Percentiles rank a stretch among this genome's conserved stretches.
Conservation (phyloP, 371 early-diverging fungal species). For the Syncephalastrum monosporum region DNA sequence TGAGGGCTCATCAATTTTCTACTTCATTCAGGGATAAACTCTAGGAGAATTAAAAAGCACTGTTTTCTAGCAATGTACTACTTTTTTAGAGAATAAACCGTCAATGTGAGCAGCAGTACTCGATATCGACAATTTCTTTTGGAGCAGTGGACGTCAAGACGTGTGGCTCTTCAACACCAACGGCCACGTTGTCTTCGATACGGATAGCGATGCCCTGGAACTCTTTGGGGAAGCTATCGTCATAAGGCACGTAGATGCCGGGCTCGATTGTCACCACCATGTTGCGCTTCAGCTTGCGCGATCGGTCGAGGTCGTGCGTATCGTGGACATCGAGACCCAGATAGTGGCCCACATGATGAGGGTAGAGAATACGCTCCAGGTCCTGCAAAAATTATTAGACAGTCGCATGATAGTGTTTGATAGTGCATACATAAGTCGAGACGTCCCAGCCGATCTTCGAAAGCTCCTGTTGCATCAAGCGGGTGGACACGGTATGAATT, state of each 20-base stretch:
- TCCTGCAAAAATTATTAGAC: constrained; percentile 39
- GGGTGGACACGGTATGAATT: constrained; percentile 73
- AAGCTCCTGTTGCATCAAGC: constrained; percentile 64
- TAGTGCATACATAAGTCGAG: constrained; percentile 44
- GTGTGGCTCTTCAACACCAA: constrained; percentile 69
- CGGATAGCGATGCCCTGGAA: constrained; percentile 93
- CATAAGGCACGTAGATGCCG: constrained; percentile 88
- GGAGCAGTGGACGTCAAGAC: constrained; percentile 79
- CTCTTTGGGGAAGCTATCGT: constrained; percentile 71
- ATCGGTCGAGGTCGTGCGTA: constrained; percentile 70
- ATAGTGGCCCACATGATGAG: constrained; percentile 95
- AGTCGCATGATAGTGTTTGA: not conserved
- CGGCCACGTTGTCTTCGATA: constrained; percentile 93
- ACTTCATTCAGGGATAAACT: no score
- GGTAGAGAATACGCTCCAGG: constrained; percentile 75
- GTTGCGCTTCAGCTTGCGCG: constrained; percentile 66
- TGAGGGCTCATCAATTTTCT: no score
- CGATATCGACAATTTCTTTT: constrained; percentile 88
- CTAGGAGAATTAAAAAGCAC: no score
- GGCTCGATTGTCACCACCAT: constrained; percentile 97
- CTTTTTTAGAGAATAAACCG: no score
- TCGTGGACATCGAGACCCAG: constrained; percentile 96
- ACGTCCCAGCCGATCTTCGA: constrained; percentile 64
- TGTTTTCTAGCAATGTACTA: no score
- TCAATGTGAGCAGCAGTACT: constrained; percentile 55